Evolutionary conservation across 2,329 filamentous ascomycete species (phyloP).

Genomic region (Fusarium sp.): DNA sequence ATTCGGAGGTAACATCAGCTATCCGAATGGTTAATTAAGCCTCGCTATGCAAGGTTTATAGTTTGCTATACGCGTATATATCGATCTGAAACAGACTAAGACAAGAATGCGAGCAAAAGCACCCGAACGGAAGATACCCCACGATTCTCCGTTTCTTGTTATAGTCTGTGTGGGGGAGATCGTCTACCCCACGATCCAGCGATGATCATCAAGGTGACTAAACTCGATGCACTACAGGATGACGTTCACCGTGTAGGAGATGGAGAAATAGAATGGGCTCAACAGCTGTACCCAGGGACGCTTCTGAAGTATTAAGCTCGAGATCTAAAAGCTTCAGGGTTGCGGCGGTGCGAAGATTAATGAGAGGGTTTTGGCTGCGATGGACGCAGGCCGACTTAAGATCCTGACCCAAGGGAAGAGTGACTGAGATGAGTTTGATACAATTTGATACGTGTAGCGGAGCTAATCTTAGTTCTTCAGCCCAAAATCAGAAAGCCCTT

Average conservation of each 20-base stretch:
- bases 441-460: accelerated
- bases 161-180: not conserved
- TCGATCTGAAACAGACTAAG: not conserved
- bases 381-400: not conserved
- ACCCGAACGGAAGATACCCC: not conserved
- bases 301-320: accelerated
- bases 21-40: not conserved
- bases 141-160: not conserved
- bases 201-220: not conserved
- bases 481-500: accelerated
- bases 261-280: no score
- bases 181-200: not conserved
- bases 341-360: accelerated
- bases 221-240: not conserved
- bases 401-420: accelerated
- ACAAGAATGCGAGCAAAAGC: not conserved
- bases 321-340: accelerated
- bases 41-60: accelerated
- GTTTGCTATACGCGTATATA: not conserved
- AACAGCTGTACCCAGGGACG: accelerated
- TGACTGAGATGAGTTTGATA: not conserved
- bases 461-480: no score
- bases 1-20: not conserved
- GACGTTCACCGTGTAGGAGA: not conserved
- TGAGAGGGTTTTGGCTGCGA: not conserved